phyloP scores from a whole-genome alignment of 768 basidiomycete genomes.

The Trametes punicea region DNA sequence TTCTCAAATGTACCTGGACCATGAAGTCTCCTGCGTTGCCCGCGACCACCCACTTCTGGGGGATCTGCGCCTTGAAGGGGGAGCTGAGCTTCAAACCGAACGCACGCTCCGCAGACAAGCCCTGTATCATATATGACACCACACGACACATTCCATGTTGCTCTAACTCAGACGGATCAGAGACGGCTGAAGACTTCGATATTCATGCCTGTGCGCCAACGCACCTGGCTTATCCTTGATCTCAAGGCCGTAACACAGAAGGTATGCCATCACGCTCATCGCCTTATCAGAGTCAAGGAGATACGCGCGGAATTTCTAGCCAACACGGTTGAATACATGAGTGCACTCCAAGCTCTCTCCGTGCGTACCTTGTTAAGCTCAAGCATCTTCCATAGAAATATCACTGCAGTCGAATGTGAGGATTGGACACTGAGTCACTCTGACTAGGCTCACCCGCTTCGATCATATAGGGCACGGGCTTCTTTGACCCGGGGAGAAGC shows the following conservation, averaged over 20 bases:
- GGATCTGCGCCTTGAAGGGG: slow-evolving; percentile 62
- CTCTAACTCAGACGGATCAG: slow-evolving; percentile 42
- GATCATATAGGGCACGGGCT: slow-evolving; percentile 74
- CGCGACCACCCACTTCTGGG: slow-evolving; percentile 70
- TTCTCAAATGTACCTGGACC: slow-evolving; percentile 59
- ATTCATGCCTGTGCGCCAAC: no score
- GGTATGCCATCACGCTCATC: slow-evolving; percentile 72
- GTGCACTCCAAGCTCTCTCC: background rate
- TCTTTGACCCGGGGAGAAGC: slow-evolving; percentile 81
- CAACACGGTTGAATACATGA: background rate
- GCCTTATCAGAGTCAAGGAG: slow-evolving; percentile 78
- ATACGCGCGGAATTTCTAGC: slow-evolving; percentile 84
- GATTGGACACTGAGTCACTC: background rate
- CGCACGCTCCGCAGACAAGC: slow-evolving; percentile 77
- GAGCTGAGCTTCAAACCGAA: slow-evolving; percentile 72
- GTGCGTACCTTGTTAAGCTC: slow-evolving; percentile 82
- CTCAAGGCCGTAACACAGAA: slow-evolving; percentile 79
- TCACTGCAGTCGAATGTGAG: slow-evolving; percentile 40
- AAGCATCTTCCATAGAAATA: slow-evolving; percentile 87
- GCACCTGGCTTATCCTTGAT: slow-evolving; percentile 92
- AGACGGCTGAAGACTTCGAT: background rate
- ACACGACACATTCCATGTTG: slow-evolving; percentile 90
- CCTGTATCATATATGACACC: slow-evolving; percentile 88
- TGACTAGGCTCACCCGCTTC: slow-evolving; percentile 64
- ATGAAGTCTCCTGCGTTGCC: slow-evolving; percentile 85